Evolutionary conservation across 768 basidiomycete species (phyloP), one percentile per base, ranked within the genome.

Genomic region (Mycena sanguinolenta): DNA sequence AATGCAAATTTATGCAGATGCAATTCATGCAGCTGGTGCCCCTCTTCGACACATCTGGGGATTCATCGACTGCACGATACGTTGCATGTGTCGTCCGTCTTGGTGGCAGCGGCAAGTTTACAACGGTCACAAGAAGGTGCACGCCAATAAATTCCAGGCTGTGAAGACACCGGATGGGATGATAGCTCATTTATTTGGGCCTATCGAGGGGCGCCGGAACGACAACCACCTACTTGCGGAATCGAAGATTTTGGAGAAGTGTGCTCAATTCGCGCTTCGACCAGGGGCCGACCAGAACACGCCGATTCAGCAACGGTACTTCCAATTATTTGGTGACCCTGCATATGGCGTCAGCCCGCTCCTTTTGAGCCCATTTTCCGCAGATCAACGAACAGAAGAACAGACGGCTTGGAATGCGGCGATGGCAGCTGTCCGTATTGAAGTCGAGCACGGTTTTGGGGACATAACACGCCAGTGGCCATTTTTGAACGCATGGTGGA

Each of bases 371-470:
- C 77, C 77, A 14, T 44, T 76, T 63, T 58, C 13, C 63, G n/a
- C 65, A 49, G 19, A 7, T 21, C 5, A 32, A 25, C 49, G 14
- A 59, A 74, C 21, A 32, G 59, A 16, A 71, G 69, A 32, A 50
- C 39, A n/a, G 75, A 71, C 4, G 67, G 77, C 38, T 16, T 65
- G 52, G 76, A 80, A 81, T 64, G 28, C 30, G 19, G 50, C 21
- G 7, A 81, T 81, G 79, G 54, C 72, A 6, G 25, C 44, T 8
- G 73, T 79, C 0, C 53, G 73, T 7, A 77, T 77, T 10, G 72
- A 74, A 34, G 80, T 80, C 30, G 78, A 81, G 64, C 75, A 78
- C 69, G 76, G 73, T 0, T 81, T 81, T 72, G 79, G 72, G 1
- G 63, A 58, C 19, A 66, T 78, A 19, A 28, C 57, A 1, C 55